phyloP scores from a whole-genome alignment of 2,329 filamentous ascomycete genomes.

The Cordyceps farinosa region DNA sequence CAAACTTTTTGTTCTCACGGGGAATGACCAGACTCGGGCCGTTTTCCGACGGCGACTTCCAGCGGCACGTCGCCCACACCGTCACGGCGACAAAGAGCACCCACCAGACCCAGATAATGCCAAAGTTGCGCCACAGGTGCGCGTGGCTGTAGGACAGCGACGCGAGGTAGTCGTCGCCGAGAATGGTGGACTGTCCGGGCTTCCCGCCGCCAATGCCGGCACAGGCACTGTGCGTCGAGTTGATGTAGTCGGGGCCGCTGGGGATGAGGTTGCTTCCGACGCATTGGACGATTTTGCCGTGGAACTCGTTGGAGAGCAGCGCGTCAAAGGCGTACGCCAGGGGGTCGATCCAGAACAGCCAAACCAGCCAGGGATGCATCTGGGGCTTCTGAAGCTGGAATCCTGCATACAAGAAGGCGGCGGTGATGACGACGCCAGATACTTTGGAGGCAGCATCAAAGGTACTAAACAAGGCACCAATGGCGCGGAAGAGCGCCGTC shows the following conservation, averaged over 20 bases:
- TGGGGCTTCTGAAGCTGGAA: conserved; percentile 59
- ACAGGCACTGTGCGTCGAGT: conserved; percentile 47
- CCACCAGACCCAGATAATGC: conserved; percentile 63
- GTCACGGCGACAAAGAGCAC: conserved; percentile 56
- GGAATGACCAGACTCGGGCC: conserved; percentile 59
- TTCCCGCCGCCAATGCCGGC: conserved; percentile 55
- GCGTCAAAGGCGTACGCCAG: conserved; percentile 68
- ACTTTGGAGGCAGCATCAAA: conserved; percentile 59
- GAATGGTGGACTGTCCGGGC: conserved; percentile 45
- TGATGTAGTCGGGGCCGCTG: conserved; percentile 44
- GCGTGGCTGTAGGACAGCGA: conserved; percentile 51
- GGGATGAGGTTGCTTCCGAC: conserved; percentile 49
- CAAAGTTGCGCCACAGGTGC: conserved; percentile 59
- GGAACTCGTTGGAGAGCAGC: conserved; percentile 68
- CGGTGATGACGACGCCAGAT: conserved; percentile 47
- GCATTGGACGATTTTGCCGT: conserved; percentile 51
- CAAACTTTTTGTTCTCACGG: conserved; percentile 44
- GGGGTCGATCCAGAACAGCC: conserved; percentile 64
- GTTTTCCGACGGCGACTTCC: conserved; percentile 51
- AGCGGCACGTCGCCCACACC: conserved; percentile 53
- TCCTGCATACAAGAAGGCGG: conserved; percentile 59
- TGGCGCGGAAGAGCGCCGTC: conserved; percentile 54
- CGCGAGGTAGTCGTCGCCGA: conserved; percentile 55
- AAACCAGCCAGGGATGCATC: conserved; percentile 62
- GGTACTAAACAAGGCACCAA: conserved; percentile 52